These are phyloP conservation scores for Citeromyces matritensis DNA, from an alignment of 805 yeast species.

Conservation along the genomic window DNA sequence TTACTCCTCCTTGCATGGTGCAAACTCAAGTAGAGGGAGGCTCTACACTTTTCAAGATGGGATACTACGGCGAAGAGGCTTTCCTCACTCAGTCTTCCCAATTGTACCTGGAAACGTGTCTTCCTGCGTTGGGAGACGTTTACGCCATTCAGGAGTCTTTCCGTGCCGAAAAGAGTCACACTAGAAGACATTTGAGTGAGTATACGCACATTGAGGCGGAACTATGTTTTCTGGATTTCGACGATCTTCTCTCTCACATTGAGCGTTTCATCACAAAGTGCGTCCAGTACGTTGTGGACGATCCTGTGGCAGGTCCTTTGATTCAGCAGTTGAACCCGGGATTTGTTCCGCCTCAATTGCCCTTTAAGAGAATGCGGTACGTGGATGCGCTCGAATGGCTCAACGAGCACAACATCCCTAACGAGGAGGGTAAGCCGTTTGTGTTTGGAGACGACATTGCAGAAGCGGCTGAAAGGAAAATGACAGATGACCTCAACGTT, in stretches of 20 bases:
- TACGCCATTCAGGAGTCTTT: constrained; percentile 96
- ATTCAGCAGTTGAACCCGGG: constrained; percentile 86
- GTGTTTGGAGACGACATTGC: constrained; percentile 98
- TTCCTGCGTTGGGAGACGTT: constrained; percentile 94
- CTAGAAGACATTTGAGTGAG: constrained; percentile 95
- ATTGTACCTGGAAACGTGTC: constrained; percentile 88
- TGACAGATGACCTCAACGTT: constrained; percentile 89
- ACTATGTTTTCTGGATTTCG: constrained; percentile 75
- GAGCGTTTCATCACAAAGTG: constrained; percentile 63
- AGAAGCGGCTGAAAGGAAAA: constrained; percentile 98
- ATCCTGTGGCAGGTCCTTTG: constrained; percentile 86
- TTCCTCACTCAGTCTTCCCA: constrained; percentile 94
- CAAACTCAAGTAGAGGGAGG: constrained; percentile 99
- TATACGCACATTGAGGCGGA: constrained; percentile 96
- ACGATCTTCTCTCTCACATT: constrained; percentile 72
- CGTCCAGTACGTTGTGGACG: constrained; percentile 66
- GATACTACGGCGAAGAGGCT: constrained; percentile 95
- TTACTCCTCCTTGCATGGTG: constrained; percentile 99
- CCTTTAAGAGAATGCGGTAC: constrained; percentile 88
- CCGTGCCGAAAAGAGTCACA: constrained; percentile 98
- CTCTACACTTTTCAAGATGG: constrained; percentile 81
- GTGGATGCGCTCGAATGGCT: constrained; percentile 90
- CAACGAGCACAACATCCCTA: constrained; percentile 84
- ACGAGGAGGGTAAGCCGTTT: constrained; percentile 90
- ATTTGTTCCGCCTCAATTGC: constrained; percentile 67